These are phyloP conservation scores for Aspergillus conjunctus DNA, from an alignment of 495 filamentous ascomycete genomes.

Conservation along the genomic window DNA sequence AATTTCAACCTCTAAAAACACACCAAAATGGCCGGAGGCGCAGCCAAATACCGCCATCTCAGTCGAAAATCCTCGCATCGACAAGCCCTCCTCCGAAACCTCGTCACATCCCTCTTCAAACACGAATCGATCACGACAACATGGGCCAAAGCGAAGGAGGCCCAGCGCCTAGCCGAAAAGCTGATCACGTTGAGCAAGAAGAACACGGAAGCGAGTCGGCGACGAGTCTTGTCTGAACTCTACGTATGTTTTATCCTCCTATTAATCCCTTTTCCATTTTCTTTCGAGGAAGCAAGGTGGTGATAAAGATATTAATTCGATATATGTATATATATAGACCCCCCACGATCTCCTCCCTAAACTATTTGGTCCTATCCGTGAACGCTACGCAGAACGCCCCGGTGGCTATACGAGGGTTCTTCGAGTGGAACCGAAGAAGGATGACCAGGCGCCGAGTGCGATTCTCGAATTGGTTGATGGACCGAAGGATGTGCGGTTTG, in stretches of 20 bases:
- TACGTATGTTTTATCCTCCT: conserved; percentile 62
- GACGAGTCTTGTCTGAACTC: conserved; percentile 71
- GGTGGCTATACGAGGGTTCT: conserved; percentile 96
- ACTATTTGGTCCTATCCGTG: conserved; percentile 79
- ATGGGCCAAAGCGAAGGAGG: conserved; percentile 96
- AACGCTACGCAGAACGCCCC: conserved; percentile 76
- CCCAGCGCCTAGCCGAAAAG: conserved; percentile 89
- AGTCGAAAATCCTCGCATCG: conserved; percentile 82
- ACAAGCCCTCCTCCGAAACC: conserved; percentile 90
- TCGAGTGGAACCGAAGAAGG: conserved; percentile 71
- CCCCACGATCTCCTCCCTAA: conserved; percentile 75
- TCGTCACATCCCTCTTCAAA: conserved; percentile 92
- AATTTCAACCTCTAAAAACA: not conserved
- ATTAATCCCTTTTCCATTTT: not conserved
- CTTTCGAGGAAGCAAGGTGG: not conserved
- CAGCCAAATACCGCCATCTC: conserved; percentile 82
- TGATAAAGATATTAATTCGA: not conserved
- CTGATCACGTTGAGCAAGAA: conserved; percentile 90
- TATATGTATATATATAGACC: conserved; percentile 38
- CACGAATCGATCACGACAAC: conserved; percentile 93
- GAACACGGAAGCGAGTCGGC: conserved; percentile 74
- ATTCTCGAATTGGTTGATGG: conserved; percentile 98
- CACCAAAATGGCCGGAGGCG: conserved; percentile 76
- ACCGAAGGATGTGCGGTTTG: conserved; percentile 92
- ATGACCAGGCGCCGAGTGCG: conserved; percentile 81